These are phyloP conservation scores for Phyllosticta citribraziliensis DNA, from an alignment of 2,329 filamentous ascomycete genomes.

Conservation along the genomic window DNA sequence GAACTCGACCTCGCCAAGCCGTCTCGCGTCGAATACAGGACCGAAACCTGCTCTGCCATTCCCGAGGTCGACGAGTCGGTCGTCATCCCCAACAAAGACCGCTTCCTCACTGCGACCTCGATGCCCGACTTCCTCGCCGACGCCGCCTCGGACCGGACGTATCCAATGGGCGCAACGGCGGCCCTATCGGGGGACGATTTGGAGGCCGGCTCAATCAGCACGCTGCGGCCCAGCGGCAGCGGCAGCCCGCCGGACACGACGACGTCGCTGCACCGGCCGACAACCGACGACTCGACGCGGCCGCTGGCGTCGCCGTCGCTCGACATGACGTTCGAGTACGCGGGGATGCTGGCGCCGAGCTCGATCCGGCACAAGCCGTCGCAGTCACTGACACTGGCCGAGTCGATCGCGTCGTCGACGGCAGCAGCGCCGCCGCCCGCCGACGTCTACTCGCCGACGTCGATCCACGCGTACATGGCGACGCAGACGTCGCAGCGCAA, in stretches of 20 bases:
- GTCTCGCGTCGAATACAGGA: background rate
- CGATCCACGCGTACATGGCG: conserved; percentile 1
- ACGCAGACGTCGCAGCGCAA: conserved; percentile 1
- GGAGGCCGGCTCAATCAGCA: background rate
- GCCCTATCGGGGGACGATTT: background rate
- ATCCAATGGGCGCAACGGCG: background rate
- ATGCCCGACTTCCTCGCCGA: background rate
- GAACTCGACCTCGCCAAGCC: background rate
- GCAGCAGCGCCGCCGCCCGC: background rate
- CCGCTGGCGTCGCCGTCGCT: background rate
- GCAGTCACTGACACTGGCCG: conserved; percentile 3
- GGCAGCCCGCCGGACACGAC: background rate
- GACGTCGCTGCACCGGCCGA: background rate
- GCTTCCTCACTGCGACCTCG: background rate
- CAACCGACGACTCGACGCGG: background rate
- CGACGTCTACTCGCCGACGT: conserved; percentile 2
- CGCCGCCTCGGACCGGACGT: background rate
- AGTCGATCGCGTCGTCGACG: background rate
- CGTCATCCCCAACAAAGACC: background rate
- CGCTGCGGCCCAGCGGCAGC: background rate
- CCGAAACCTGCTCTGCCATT: background rate
- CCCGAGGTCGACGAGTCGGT: background rate
- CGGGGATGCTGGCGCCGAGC: background rate
- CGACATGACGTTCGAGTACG: background rate
- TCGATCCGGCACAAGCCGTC: conserved; percentile 1